These are phyloP conservation scores for Penicillium griseofulvum DNA, from an alignment of 2,329 filamentous ascomycete species.

Conservation along the genomic window DNA sequence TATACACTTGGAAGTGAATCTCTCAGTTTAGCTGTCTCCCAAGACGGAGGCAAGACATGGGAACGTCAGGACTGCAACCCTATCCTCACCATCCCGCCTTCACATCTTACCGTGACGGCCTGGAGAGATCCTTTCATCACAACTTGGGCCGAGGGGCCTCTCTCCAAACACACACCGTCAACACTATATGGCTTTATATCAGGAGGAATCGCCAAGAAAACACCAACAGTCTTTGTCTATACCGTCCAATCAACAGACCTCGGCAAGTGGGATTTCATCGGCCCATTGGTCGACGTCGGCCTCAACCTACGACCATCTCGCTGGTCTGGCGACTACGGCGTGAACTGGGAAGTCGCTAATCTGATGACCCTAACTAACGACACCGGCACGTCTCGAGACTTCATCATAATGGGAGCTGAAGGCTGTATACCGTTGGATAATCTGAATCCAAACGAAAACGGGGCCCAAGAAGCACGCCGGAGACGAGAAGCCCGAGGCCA, in stretches of 20 bases:
- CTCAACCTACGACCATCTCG: conserved; percentile 40
- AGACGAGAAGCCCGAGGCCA: conserved; percentile 33
- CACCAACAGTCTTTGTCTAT: conserved; percentile 51
- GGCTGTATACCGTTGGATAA: conserved; percentile 32
- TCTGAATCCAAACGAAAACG: not conserved
- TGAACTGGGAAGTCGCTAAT: conserved; percentile 54
- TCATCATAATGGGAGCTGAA: conserved; percentile 50
- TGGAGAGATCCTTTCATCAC: conserved; percentile 45
- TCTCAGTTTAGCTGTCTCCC: conserved; percentile 40
- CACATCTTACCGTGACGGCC: conserved; percentile 37
- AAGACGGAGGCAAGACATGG: conserved; percentile 41
- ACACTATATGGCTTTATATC: conserved; percentile 50
- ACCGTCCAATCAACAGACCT: conserved; percentile 41
- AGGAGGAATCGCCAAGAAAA: conserved; percentile 44
- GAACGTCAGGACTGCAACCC: conserved; percentile 37
- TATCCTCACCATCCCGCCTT: conserved; percentile 36
- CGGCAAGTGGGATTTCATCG: conserved; percentile 47
- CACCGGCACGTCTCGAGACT: conserved; percentile 31
- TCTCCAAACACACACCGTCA: conserved; percentile 2
- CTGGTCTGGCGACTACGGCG: conserved; percentile 52
- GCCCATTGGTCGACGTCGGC: conserved; percentile 43
- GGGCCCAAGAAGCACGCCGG: conserved; percentile 9
- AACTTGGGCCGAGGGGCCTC: conserved; percentile 11
- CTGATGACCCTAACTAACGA: conserved; percentile 44
- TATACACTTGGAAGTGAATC: conserved; percentile 39